Percentiles rank a stretch among this genome's conserved stretches.
These are phyloP conservation scores for Hypomyces perniciosus DNA, from an alignment of 2,329 filamentous ascomycete species.

Conservation along the genomic window DNA sequence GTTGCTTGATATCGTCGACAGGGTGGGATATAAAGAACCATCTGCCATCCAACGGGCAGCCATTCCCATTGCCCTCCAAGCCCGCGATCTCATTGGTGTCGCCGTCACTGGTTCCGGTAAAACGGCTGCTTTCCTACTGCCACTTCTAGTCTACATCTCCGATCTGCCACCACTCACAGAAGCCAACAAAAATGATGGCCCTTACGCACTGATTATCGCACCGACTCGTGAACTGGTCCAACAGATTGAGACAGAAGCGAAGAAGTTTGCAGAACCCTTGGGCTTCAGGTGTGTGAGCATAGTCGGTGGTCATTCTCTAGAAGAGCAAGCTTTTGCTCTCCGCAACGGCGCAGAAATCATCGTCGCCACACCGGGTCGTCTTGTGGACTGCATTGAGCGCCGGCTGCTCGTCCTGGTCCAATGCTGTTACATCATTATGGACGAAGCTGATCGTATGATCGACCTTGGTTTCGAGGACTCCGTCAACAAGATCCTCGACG, in stretches of 20 bases:
- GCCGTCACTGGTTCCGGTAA: conserved; percentile 98
- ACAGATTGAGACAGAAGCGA: conserved; percentile 91
- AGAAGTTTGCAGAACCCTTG: conserved; percentile 83
- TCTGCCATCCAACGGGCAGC: conserved; percentile 88
- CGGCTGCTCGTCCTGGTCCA: conserved; percentile 88
- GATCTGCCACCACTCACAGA: conserved; percentile 81
- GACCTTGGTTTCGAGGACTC: conserved; percentile 97
- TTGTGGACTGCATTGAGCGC: conserved; percentile 94
- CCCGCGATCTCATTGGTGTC: conserved; percentile 93
- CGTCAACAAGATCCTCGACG: conserved; percentile 94
- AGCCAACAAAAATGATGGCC: conserved; percentile 84
- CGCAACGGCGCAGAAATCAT: conserved; percentile 94
- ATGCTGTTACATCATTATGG: conserved; percentile 98
- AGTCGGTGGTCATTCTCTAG: conserved; percentile 92
- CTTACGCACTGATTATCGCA: conserved; percentile 93
- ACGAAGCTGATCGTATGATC: conserved; percentile 98
- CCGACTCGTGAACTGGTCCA: conserved; percentile 96
- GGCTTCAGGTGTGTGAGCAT: conserved; percentile 95
- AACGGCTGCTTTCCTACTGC: conserved; percentile 89
- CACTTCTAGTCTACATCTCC: conserved; percentile 88
- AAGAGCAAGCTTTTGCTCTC: conserved; percentile 86
- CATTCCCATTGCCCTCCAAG: conserved; percentile 90
- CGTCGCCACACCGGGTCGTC: conserved; percentile 94
- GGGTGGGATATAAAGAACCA: conserved; percentile 87
- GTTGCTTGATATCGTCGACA: conserved; percentile 73